Evolutionary conservation across 1,284 basidiomycete genomes (phyloP), one percentile per base, ranked within the genome.

Genomic region (Trichosporon coremiiforme): DNA sequence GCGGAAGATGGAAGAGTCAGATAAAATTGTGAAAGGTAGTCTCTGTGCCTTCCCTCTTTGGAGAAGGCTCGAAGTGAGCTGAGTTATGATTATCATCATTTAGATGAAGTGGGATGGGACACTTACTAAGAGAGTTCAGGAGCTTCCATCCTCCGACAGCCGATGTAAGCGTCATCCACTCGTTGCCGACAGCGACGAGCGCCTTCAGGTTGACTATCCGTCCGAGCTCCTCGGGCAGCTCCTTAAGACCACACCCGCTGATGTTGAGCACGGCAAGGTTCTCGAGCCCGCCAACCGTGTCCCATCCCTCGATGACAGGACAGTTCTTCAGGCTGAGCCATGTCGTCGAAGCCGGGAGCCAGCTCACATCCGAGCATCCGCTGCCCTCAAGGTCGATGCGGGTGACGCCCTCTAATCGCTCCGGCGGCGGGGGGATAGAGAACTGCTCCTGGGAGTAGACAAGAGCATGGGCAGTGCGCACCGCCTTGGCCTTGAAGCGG

Each of bases 101-200:
- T 62, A 33, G 57, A 62, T 33, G 57, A n/a, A 15, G 31, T 31
- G 15, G 17, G 33, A n/a, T 4, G 15, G 3, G 20, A 36, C 22
- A 69, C 81, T 38, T 62, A 82, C 81, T 82, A 35, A 82, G 70
- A 2, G 80, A 81, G 67, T 82, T 82, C 25, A 82, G 74, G 36
- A 81, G 76, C 60, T 71, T 74, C 81, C 81, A 82, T 0, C 68
- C 70, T 0, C 65, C 53, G 4, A 81, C 77, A 1, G 73, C 74
- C 4, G 62, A 55, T 67, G 78, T 77, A 1, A 82, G 69, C n/a
- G 64, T 38, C 20, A 63, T 70, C 80, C 80, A 82, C 31, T 76
- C 75, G 66, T 81, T 81, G 67, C 75, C 76, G 75, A 80, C 81
- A 31, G 79, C 81, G 3, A 82, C 81, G 5, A 82, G 36, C 25